Conservation (phyloP, 148 eudicot genomes). For the Amaranthus hypochondriacus region DNA sequence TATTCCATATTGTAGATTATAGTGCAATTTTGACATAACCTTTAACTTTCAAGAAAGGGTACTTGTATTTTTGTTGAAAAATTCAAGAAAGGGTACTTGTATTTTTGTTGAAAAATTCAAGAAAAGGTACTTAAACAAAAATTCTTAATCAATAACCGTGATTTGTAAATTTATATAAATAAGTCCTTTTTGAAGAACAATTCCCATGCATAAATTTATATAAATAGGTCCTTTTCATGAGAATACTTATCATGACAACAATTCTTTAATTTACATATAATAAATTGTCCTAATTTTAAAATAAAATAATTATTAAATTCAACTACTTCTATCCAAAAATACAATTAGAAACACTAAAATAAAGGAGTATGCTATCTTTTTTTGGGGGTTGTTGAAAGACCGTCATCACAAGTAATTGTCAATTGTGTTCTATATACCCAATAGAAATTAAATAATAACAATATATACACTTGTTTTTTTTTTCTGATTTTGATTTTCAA, state of each 20-base stretch:
- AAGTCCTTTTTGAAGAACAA: not conserved
- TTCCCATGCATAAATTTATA: not conserved
- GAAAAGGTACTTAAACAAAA: not conserved
- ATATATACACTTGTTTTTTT: too few relatives aligned
- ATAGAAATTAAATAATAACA: too few relatives aligned
- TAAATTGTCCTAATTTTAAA: too few relatives aligned
- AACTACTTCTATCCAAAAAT: too few relatives aligned
- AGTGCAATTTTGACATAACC: not conserved
- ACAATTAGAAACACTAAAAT: too few relatives aligned
- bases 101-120: not conserved
- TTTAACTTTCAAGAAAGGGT: not conserved
- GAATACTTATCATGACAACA: constrained; percentile 8
- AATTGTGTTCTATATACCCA: too few relatives aligned
- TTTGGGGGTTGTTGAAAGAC: too few relatives aligned
- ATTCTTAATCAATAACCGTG: not conserved
- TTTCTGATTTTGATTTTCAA: too few relatives aligned
- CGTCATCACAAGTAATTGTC: too few relatives aligned
- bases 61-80: not conserved
- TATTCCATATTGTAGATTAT: not conserved
- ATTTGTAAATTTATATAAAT: not conserved
- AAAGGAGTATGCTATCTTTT: too few relatives aligned
- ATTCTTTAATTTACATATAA: not conserved
- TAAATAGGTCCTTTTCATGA: not conserved
- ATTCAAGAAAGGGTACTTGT: not conserved
- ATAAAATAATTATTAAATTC: too few relatives aligned